Evolutionary conservation across 768 basidiomycete species (phyloP).

Genomic region (Pleurotus pulmonarius): DNA sequence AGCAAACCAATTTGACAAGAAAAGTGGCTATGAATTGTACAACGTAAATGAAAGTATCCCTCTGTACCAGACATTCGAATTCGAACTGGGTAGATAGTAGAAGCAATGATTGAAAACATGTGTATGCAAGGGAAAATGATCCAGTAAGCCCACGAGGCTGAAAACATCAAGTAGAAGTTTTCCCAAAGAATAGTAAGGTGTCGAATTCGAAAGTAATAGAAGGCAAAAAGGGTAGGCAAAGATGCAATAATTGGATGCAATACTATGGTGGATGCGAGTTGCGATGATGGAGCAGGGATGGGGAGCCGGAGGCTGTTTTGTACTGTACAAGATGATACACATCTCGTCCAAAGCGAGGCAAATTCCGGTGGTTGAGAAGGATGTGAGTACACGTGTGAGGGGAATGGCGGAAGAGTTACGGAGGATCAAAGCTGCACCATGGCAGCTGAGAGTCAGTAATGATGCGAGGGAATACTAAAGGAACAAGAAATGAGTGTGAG

Average conservation of each 20-base stretch:
- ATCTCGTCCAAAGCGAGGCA: slow-evolving; percentile 35
- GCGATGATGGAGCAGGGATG: slow-evolving; percentile 1
- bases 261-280: background rate
- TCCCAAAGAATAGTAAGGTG: background rate
- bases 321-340: slow-evolving; percentile 21
- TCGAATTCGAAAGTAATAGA: slow-evolving; percentile 4
- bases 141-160: background rate
- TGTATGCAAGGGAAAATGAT: background rate
- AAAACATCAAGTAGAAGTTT: slow-evolving; percentile 5
- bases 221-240: background rate
- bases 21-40: background rate
- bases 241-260: background rate
- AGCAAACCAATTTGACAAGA: too few relatives aligned
- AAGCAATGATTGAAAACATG: background rate
- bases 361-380: slow-evolving; percentile 14
- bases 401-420: background rate
- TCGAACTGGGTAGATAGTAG: background rate
- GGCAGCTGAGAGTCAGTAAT: background rate
- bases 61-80: background rate
- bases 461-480: background rate
- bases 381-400: background rate
- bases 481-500: background rate
- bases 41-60: background rate
- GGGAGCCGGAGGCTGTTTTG: background rate
- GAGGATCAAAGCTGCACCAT: too few relatives aligned